Evolutionary conservation across 2,329 filamentous ascomycete species (phyloP), one percentile per base, ranked within the genome.

Genomic region (Phialocephala sp.): DNA sequence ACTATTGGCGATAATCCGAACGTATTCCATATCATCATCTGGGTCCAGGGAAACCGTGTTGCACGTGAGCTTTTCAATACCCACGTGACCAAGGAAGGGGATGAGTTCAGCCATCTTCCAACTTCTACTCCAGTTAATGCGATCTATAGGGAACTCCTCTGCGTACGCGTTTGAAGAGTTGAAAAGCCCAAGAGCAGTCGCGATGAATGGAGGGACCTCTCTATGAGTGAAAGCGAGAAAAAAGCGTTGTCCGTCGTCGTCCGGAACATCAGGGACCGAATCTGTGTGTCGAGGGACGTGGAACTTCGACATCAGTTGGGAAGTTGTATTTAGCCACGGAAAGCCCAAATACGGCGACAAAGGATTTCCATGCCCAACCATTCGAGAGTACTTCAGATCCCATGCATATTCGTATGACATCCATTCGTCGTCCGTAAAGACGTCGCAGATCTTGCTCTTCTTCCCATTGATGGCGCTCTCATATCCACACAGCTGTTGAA

Each of bases 151-250:
- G 84, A 91, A 90, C 2, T 88, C 90, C 59, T 82, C 83, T 68
- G 90, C 90, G 69, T 87, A 78, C 15, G 83, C 76, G 63, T 83
- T 81, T 2, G 86, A 88, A 76, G 90, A 90, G 79, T 91, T 91
- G 81, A 90, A 91, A 4, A 91, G 80, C 0, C 89, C 89, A 76
- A 91, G 82, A 0, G 89, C 87, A 1, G 90, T 88, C 1, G 88
- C 78, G 1, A 90, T 86, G 65, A 87, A 88, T 0, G 89, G 88
- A 1, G 88, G 88, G 2, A 91, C 78, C 74, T 91, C 88, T 22
- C 89, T 85, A 74, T 91, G 89, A 0, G 89, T 91, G 78, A 91
- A 91, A 60, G 86, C 88, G 47, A 91, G 81, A 72, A 88, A 89
- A 8, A 91, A 80, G 63, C 90, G 86, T 72, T 91, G 83, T 32